Evolutionary conservation across 1,284 basidiomycete species (phyloP).

Genomic region (Apiotrichum laibachii): DNA sequence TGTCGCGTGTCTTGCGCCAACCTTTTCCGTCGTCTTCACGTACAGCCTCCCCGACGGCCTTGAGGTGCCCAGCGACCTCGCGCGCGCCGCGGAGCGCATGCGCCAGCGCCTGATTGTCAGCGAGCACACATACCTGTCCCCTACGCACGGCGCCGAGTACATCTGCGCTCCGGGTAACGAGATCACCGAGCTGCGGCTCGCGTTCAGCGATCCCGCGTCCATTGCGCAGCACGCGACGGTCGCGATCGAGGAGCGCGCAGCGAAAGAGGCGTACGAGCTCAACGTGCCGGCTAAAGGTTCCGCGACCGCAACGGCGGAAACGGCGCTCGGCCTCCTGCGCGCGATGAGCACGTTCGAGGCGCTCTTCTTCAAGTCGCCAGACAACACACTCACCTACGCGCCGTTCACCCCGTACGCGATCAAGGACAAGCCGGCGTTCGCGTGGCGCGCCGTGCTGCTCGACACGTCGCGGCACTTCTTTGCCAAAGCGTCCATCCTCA

Average conservation of each 20-base stretch:
- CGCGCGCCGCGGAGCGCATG: conserved; percentile 1
- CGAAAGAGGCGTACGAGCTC: conserved; percentile 26
- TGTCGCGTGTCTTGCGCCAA: conserved; percentile 44
- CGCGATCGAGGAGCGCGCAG: neutral
- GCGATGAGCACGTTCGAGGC: conserved; percentile 81
- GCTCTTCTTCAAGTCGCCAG: conserved; percentile 53
- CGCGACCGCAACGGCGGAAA: neutral
- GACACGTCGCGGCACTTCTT: conserved; percentile 60
- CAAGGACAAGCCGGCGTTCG: conserved; percentile 51
- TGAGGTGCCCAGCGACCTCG: conserved; percentile 6
- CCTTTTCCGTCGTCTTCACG: conserved; percentile 1
- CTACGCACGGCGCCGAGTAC: conserved; percentile 20
- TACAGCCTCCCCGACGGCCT: neutral
- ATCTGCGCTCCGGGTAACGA: conserved; percentile 7
- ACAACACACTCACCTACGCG: conserved; percentile 14
- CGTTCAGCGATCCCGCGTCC: neutral
- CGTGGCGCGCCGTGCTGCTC: conserved; percentile 68
- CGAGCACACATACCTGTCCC: conserved; percentile 18
- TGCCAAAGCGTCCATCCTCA: neutral
- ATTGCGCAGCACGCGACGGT: neutral
- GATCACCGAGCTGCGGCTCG: conserved; percentile 3
- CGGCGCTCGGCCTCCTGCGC: conserved; percentile 54
- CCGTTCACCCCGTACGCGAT: conserved; percentile 47
- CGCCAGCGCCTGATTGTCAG: neutral
- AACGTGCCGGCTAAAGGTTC: conserved; percentile 8